Conservation (phyloP, 768 basidiomycete genomes). For the Phylloporus arenicola region DNA sequence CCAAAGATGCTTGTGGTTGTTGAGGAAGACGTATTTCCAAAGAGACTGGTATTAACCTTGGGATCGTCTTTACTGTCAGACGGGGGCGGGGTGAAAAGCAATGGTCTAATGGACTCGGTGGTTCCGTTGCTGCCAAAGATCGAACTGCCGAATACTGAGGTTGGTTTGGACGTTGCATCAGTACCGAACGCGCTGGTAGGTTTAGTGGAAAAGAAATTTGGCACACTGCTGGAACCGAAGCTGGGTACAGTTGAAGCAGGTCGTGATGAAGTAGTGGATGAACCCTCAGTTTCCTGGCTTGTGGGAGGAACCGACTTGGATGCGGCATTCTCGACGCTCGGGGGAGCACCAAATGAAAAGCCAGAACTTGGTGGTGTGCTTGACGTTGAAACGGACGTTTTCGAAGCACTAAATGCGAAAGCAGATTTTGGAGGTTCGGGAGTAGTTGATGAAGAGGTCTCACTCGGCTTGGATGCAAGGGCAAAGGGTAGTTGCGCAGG, state of each 20-base stretch:
- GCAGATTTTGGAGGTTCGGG: slow-evolving; percentile 26
- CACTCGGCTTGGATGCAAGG: slow-evolving; percentile 17
- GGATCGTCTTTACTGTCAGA: slow-evolving; percentile 11
- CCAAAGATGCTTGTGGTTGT: slow-evolving; percentile 17
- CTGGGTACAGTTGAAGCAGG: slow-evolving; percentile 10
- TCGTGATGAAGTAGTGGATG: slow-evolving; percentile 4
- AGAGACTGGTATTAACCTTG: slow-evolving; percentile 14
- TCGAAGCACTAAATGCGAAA: slow-evolving; percentile 22
- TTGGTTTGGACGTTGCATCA: slow-evolving; percentile 21
- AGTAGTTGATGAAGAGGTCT: slow-evolving; percentile 12
- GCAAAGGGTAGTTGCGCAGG: slow-evolving; percentile 10
- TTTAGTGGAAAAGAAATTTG: slow-evolving; percentile 24
- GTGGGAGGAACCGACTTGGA: slow-evolving; percentile 5
- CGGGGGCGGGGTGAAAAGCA: slow-evolving; percentile 5
- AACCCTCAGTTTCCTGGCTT: slow-evolving; percentile 9
- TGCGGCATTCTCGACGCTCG: slow-evolving; percentile 5
- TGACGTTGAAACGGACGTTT: slow-evolving; percentile 2
- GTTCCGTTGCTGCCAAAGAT: slow-evolving; percentile 19
- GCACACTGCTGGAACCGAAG: slow-evolving; percentile 13
- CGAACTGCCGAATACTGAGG: slow-evolving; percentile 22
- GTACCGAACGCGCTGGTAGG: slow-evolving; percentile 13
- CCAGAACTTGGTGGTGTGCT: slow-evolving; percentile 8
- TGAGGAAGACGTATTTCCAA: slow-evolving; percentile 16
- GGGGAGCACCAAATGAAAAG: slow-evolving; percentile 16
- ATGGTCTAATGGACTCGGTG: slow-evolving; percentile 14